Evolutionary conservation across 164 flowering plant species (phyloP).

Genomic region (Cinnamomum micranthum): DNA sequence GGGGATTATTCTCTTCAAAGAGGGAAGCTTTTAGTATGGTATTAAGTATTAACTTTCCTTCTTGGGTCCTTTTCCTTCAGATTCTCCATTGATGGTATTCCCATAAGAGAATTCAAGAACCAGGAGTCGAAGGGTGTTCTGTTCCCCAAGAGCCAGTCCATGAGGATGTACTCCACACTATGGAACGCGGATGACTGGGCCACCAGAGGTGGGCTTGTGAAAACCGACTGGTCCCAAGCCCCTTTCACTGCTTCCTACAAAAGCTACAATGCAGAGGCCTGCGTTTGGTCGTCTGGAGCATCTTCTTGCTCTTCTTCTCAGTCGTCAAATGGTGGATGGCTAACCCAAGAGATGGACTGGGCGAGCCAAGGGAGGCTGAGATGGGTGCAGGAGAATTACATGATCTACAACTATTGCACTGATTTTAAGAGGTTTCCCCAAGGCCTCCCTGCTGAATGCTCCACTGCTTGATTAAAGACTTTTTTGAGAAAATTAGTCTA

Average conservation of each 20-base stretch:
- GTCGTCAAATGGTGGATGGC: background rate
- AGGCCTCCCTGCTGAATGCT: constrained; percentile 6
- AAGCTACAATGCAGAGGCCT: constrained; percentile 18
- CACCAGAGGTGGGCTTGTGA: constrained; percentile 23
- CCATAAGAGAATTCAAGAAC: constrained; percentile 22
- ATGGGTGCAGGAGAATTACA: constrained; percentile 11
- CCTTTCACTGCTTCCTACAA: constrained; percentile 24
- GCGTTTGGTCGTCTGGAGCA: constrained; percentile 13
- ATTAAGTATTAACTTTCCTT: background rate
- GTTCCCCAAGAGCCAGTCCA: constrained; percentile 22
- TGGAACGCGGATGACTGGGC: constrained; percentile 32
- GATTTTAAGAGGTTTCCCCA: constrained; percentile 1
- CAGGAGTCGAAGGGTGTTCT: constrained; percentile 11
- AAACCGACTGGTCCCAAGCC: constrained; percentile 24
- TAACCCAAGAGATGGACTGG: background rate
- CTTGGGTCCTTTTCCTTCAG: constrained; percentile 3
- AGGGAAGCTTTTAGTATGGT: background rate
- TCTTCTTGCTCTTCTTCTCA: constrained; percentile 19
- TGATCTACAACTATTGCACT: constrained; percentile 9
- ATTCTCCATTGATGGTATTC: constrained; percentile 19
- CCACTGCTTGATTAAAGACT: too few relatives aligned
- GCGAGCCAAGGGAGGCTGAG: background rate
- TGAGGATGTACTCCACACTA: constrained; percentile 23
- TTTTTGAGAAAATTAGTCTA: too few relatives aligned
- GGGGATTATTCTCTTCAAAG: too few relatives aligned